These are phyloP conservation scores for Elsinoe perseae DNA, from an alignment of 2,329 filamentous ascomycete genomes.

Conservation along the genomic window DNA sequence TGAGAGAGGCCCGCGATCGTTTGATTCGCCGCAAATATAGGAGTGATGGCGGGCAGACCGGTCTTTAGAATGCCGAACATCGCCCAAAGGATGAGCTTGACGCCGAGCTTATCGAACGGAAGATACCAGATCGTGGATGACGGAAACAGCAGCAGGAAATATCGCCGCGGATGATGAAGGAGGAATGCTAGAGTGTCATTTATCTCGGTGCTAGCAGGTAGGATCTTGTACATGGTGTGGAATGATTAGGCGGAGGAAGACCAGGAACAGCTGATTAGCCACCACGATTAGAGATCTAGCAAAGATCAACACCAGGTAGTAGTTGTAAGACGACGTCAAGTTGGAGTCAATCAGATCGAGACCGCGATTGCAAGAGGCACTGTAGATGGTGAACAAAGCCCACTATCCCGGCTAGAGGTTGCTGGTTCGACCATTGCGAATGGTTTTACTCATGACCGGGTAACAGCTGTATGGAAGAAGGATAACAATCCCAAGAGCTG, in stretches of 20 bases:
- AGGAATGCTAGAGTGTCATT: constrained; percentile 31
- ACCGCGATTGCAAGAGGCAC: constrained; percentile 34
- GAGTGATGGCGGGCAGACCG: constrained; percentile 49
- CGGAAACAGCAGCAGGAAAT: constrained; percentile 59
- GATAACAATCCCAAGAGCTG: constrained; percentile 18
- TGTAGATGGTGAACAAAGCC: constrained; percentile 25
- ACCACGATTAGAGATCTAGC: constrained; percentile 54
- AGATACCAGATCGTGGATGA: constrained; percentile 59
- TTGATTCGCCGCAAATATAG: constrained; percentile 46
- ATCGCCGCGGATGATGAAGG: constrained; percentile 40
- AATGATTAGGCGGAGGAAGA: constrained; percentile 54
- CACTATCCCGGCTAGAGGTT: constrained; percentile 29
- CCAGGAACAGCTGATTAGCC: constrained; percentile 59
- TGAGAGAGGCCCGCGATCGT: constrained; percentile 60
- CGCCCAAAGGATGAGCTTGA: constrained; percentile 58
- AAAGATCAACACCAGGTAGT: constrained; percentile 36
- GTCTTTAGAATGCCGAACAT: constrained; percentile 60
- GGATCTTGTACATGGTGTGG: constrained; percentile 42
- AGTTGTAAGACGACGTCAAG: constrained; percentile 36
- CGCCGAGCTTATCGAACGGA: constrained; percentile 50
- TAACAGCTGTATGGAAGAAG: constrained; percentile 21
- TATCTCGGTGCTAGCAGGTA: constrained; percentile 18
- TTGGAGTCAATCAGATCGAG: constrained; percentile 25
- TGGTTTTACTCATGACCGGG: background rate
- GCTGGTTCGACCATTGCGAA: constrained; percentile 21